A percentile compares a stretch with the other conserved stretches of the same genome.
phyloP scores from a whole-genome alignment of 2,329 filamentous ascomycete species.

The Colletotrichum cuscutae region DNA sequence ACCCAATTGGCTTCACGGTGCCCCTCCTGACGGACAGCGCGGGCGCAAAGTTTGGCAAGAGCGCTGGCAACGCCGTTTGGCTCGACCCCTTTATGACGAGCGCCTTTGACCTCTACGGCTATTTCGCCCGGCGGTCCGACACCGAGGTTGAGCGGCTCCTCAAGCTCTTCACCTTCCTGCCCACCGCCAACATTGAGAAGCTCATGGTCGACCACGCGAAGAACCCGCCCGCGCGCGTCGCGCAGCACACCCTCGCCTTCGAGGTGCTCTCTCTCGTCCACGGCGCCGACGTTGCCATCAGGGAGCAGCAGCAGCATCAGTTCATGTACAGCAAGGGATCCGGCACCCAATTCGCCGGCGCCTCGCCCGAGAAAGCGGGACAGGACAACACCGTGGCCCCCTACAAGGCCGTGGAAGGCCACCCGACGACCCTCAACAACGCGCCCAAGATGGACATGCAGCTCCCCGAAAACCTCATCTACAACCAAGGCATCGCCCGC shows the following conservation, averaged over 20 bases:
- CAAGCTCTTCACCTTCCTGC: conserved; percentile 91
- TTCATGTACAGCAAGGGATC: conserved; percentile 56
- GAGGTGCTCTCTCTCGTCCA: conserved; percentile 87
- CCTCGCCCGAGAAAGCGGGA: conserved; percentile 19
- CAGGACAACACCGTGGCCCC: conserved; percentile 23
- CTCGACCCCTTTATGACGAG: conserved; percentile 84
- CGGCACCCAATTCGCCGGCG: neutral
- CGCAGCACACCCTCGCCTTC: conserved; percentile 84
- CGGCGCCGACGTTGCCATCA: conserved; percentile 70
- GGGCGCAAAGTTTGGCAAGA: conserved; percentile 95
- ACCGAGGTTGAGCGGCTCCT: conserved; percentile 83
- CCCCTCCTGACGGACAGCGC: conserved; percentile 87
- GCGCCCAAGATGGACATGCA: conserved; percentile 64
- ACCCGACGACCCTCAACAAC: conserved; percentile 51
- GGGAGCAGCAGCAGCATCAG: conserved; percentile 67
- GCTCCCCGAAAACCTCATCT: conserved; percentile 67
- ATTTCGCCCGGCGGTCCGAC: conserved; percentile 86
- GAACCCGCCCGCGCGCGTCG: conserved; percentile 77
- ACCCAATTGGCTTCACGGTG: conserved; percentile 87
- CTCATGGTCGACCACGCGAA: conserved; percentile 75
- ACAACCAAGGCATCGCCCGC: conserved; percentile 63
- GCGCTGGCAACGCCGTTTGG: conserved; percentile 93
- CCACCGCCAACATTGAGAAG: conserved; percentile 72
- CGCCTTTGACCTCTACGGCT: conserved; percentile 88
- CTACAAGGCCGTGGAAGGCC: conserved; percentile 35